A percentile compares a stretch with the other conserved stretches of the same genome.
These are phyloP conservation scores for Camelina neglecta DNA, from an alignment of 345 rosid genomes.

Conservation along the genomic window DNA sequence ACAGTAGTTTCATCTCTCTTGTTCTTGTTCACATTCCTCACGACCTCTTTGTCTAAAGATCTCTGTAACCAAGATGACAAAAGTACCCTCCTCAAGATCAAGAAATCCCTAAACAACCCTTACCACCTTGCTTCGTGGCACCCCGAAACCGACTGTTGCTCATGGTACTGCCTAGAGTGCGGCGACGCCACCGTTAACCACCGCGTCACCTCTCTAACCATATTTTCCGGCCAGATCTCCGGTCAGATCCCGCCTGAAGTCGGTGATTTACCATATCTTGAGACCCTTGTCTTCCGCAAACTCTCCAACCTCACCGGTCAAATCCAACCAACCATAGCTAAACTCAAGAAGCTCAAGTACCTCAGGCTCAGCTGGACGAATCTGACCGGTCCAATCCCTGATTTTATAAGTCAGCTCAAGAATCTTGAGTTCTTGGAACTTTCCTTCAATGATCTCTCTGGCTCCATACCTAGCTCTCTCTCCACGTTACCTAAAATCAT, in stretches of 20 bases:
- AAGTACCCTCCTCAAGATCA: constrained; percentile 64
- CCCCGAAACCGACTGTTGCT: constrained; percentile 52
- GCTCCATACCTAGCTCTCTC: constrained; percentile 60
- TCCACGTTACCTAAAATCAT: constrained; percentile 50
- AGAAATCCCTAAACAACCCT: constrained; percentile 64
- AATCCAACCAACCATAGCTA: constrained; percentile 60
- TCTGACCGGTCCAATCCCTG: constrained; percentile 63
- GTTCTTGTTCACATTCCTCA: constrained; percentile 34
- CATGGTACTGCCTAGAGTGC: constrained; percentile 76
- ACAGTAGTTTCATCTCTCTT: constrained; percentile 27
- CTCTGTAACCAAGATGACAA: constrained; percentile 68
- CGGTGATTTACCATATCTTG: constrained; percentile 69
- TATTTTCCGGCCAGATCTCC: constrained; percentile 59
- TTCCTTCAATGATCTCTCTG: constrained; percentile 65
- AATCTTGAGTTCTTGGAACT: constrained; percentile 59
- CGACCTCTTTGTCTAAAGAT: constrained; percentile 47
- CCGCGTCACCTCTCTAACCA: constrained; percentile 63
- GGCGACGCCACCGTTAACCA: constrained; percentile 59
- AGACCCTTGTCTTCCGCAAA: constrained; percentile 55
- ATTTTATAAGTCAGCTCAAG: constrained; percentile 54
- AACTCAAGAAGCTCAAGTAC: constrained; percentile 56
- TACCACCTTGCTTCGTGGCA: constrained; percentile 73
- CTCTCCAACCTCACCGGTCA: constrained; percentile 67
- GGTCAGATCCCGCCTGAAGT: constrained; percentile 64
- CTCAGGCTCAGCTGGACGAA: constrained; percentile 65